phyloP scores from a whole-genome alignment of 139 green algal genomes.

The Coccomyxa sp. region DNA sequence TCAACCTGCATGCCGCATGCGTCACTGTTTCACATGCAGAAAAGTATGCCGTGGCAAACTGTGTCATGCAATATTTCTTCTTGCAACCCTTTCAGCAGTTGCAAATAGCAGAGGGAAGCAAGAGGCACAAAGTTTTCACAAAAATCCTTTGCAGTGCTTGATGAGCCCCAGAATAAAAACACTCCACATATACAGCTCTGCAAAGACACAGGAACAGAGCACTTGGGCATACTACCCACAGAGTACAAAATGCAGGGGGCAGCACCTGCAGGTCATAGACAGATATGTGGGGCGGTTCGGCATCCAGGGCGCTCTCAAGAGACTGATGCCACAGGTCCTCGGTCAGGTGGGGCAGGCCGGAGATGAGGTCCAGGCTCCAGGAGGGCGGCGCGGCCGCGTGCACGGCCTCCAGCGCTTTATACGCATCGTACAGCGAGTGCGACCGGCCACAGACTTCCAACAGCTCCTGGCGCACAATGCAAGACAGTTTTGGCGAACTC shows the following conservation, averaged over 20 bases:
- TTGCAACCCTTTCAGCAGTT: background rate
- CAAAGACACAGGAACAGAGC: no score
- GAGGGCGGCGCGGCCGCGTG: constrained; percentile 39
- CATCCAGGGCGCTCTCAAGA: constrained; percentile 58
- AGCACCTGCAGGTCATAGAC: constrained; percentile 92
- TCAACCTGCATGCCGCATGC: constrained; percentile 64
- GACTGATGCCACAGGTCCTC: constrained; percentile 57
- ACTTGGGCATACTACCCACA: no score
- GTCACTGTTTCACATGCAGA: background rate
- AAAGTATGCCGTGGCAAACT: background rate
- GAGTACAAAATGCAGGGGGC: no score
- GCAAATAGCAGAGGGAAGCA: background rate
- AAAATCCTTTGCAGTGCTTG: no score
- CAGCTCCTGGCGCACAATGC: background rate
- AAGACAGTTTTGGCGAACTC: background rate
- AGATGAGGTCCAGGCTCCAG: constrained; percentile 94
- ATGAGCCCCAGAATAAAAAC: no score
- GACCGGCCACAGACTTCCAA: constrained; percentile 66
- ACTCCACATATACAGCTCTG: no score
- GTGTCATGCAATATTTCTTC: background rate
- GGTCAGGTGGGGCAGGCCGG: constrained; percentile 72
- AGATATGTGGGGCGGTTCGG: constrained; percentile 76
- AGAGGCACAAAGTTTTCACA: background rate
- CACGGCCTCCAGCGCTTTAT: constrained; percentile 63
- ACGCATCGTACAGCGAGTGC: constrained; percentile 64